These are phyloP conservation scores for Metroxylon sagu DNA, from an alignment of 176 grass and related monocot genomes.

Conservation along the genomic window DNA sequence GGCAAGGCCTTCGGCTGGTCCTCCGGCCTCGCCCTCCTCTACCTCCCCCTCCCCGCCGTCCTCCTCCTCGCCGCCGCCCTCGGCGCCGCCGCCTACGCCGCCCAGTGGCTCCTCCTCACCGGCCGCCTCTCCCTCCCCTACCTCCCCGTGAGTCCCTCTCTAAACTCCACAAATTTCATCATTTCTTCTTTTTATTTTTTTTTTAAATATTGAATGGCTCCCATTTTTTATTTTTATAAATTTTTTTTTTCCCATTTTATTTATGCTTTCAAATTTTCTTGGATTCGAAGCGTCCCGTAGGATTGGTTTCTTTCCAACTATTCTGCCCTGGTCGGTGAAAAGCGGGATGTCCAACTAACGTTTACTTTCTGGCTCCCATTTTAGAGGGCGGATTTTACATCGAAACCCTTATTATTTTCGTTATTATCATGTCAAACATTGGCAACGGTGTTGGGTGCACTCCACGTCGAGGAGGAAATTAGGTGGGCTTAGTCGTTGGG, in stretches of 20 bases:
- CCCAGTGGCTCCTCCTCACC: slow-evolving; percentile 48
- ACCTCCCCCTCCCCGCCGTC: slow-evolving; percentile 55
- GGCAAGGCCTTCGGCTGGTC: slow-evolving; percentile 85
- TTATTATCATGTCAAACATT: too few relatives aligned
- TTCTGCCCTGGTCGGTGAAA: too few relatives aligned
- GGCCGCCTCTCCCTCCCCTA: slow-evolving; percentile 34
- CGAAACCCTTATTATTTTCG: too few relatives aligned
- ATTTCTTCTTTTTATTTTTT: not conserved
- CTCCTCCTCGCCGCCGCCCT: slow-evolving; percentile 45
- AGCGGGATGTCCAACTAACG: too few relatives aligned
- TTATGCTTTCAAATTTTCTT: not conserved
- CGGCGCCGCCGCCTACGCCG: slow-evolving; percentile 55
- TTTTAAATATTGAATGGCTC: not conserved
- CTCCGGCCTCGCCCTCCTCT: slow-evolving; percentile 59
- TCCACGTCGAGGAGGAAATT: too few relatives aligned
- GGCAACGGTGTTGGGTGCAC: too few relatives aligned
- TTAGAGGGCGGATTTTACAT: too few relatives aligned
- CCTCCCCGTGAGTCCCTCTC: slow-evolving; percentile 30
- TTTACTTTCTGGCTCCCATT: too few relatives aligned
- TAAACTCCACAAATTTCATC: not conserved
- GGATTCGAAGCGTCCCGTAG: too few relatives aligned
- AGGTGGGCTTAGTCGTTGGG: too few relatives aligned
- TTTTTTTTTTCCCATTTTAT: not conserved
- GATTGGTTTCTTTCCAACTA: too few relatives aligned
- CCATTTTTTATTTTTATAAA: not conserved